Percentiles rank a stretch among this genome's conserved stretches.
These are phyloP conservation scores for Mortierella sp. DNA, from an alignment of 371 early-diverging fungal species.

Conservation along the genomic window DNA sequence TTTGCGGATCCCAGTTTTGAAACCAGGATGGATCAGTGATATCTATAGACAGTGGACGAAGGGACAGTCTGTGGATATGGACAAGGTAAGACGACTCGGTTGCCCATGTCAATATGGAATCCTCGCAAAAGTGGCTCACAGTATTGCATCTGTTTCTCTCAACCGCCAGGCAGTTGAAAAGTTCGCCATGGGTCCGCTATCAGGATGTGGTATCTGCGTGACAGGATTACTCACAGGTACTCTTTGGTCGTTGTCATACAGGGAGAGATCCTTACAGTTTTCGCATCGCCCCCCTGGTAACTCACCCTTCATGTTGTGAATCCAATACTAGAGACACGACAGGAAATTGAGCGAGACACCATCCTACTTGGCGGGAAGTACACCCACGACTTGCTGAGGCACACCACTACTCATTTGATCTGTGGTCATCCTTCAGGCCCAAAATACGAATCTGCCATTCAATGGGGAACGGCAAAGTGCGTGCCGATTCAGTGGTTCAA, in stretches of 20 bases:
- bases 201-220: constrained; percentile 34
- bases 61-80: constrained; percentile 8
- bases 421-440: constrained; percentile 18
- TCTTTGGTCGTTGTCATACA: no score
- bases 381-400: constrained; percentile 27
- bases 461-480: constrained; percentile 29
- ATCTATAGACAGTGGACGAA: constrained; percentile 17
- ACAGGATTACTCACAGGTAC: constrained; percentile 34
- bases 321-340: constrained; percentile 14
- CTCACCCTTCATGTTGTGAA: background rate
- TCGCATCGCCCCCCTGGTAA: no score
- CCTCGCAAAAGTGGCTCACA: no score
- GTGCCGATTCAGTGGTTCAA: constrained; percentile 25
- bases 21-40: constrained; percentile 10
- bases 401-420: constrained; percentile 33
- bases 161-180: constrained; percentile 11
- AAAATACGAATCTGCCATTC: constrained; percentile 33
- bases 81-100: constrained; percentile 16
- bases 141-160: background rate
- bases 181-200: constrained; percentile 21
- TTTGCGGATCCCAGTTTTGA: constrained; percentile 19
- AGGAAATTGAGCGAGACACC: constrained; percentile 16
- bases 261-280: no score
- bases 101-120: no score
- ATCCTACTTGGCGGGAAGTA: constrained; percentile 29